Evolutionary conservation across 2,329 filamentous ascomycete genomes (phyloP), one percentile per base, ranked within the genome.

Genomic region (Penicillium griseofulvum): DNA sequence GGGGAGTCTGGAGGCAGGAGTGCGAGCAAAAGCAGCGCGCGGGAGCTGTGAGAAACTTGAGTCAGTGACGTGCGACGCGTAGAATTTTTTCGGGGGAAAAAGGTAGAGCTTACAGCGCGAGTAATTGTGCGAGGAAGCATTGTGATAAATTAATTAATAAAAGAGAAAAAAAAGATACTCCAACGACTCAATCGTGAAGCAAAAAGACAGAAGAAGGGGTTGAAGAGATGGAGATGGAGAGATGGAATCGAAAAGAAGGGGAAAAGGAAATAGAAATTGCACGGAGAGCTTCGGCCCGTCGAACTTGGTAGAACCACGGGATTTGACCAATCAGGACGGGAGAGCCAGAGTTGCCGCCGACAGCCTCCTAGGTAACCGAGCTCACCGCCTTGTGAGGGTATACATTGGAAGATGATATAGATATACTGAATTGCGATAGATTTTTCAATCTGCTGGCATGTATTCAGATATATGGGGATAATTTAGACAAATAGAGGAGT

Each of bases 81-180:
- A 33, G 8, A 39, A 34, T 55, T 54, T 52, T 55, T 58, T 51
- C 28, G 49, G 43, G 5, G 19, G 26, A 2, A 19, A 16, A 46
- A 36, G 41, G 51, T 45, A 39, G 53, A 58, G 19, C 87, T 81
- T 85, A 91, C 88, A 84, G 86, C 87, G 83, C 87, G 84, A 70
- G 84, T 83, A 69, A 90, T 79, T 76, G 86, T 85, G 70, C 87
- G 84, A 72, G 87, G 81, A 78, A 90, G 76, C 88, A 91, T 90
- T 74, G 78, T 87, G 79, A 64, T 57, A 58, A 58, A 65, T 69
- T 66, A 69, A 69, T 61, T 73, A 71, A 70, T 71, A 72, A 63
- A 65, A 65, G 62, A 63, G 68, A 63, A 68, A 67, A 62, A 62
- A 56, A 56, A 64, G 52, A 50, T 50, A 66, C 66, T 67, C 69